Evolutionary conservation across 106 monocot genomes (phyloP).

Genomic region (Allium cepa): DNA sequence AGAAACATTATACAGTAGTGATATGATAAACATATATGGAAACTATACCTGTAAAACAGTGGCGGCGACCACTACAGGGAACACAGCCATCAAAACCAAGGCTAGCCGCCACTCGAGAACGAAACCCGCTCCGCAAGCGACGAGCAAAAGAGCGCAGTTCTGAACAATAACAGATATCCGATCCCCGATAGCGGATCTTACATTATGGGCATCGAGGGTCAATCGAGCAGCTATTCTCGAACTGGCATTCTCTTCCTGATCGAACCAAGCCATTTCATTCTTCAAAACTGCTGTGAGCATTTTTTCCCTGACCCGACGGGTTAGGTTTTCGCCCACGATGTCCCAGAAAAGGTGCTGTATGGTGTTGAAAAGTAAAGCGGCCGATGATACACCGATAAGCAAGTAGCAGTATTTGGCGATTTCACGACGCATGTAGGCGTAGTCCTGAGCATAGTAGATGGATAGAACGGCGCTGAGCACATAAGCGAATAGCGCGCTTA

Average conservation of each 20-base stretch:
- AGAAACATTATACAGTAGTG: too few species aligned
- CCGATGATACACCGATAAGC: constrained; percentile 81
- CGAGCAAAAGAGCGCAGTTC: constrained; percentile 86
- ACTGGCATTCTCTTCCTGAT: constrained; percentile 79
- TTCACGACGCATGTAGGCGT: constrained; percentile 57
- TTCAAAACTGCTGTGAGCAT: constrained; percentile 69
- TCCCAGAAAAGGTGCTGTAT: constrained; percentile 94
- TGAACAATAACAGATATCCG: constrained; percentile 94
- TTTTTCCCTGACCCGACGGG: constrained; percentile 78
- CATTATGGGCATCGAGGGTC: constrained; percentile 78
- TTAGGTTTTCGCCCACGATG: constrained; percentile 85
- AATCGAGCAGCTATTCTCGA: constrained; percentile 64
- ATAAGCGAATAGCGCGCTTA: constrained; percentile 91
- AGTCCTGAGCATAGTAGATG: constrained; percentile 70
- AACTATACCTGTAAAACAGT: constrained; percentile 70
- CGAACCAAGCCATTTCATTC: constrained; percentile 92
- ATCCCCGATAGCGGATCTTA: constrained; percentile 90
- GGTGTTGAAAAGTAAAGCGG: constrained; percentile 84
- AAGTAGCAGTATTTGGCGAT: constrained; percentile 96
- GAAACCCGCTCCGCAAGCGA: constrained; percentile 91
- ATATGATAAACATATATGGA: neutral
- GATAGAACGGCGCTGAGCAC: constrained; percentile 91
- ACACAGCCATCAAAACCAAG: constrained; percentile 79
- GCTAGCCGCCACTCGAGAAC: constrained; percentile 91
- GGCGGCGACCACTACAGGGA: constrained; percentile 86